Evolutionary conservation across 345 rosid species (phyloP).

Genomic region (Corchorus olitorius): DNA sequence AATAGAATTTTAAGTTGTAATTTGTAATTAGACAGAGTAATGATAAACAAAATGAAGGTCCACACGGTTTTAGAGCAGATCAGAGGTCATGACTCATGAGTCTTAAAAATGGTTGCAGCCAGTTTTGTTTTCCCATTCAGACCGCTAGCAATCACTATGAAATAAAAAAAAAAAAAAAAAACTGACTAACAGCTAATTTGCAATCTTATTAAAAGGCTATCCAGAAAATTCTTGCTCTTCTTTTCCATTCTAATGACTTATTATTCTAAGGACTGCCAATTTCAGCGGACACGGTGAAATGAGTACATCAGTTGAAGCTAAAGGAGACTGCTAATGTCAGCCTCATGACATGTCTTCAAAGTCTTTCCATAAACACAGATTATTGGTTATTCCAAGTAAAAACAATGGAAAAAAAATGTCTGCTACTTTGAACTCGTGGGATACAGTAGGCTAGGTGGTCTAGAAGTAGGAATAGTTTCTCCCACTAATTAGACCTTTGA

Average conservation of each 20-base stretch:
- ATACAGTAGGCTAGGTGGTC: background rate
- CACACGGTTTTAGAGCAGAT: slow-evolving; percentile 22
- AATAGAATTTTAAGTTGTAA: too few species aligned
- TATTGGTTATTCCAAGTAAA: background rate
- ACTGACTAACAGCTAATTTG: background rate
- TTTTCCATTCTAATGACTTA: slow-evolving; percentile 16
- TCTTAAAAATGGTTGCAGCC: background rate
- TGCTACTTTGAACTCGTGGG: background rate
- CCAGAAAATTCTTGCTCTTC: background rate
- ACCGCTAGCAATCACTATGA: background rate
- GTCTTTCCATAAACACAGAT: background rate
- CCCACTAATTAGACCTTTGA: background rate
- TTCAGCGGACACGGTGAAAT: background rate
- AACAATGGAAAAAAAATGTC: background rate
- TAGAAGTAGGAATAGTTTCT: background rate
- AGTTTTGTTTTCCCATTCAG: slow-evolving; percentile 18
- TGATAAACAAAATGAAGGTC: background rate
- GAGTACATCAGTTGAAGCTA: background rate
- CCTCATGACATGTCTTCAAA: background rate
- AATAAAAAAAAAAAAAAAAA: too few species aligned
- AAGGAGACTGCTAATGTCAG: background rate
- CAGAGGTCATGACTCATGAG: background rate
- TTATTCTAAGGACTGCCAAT: background rate
- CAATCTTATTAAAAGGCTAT: too few species aligned
- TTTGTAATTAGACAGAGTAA: too few species aligned